phyloP scores from a whole-genome alignment of 331 rosid genomes.

The Pyrus hybrid region DNA sequence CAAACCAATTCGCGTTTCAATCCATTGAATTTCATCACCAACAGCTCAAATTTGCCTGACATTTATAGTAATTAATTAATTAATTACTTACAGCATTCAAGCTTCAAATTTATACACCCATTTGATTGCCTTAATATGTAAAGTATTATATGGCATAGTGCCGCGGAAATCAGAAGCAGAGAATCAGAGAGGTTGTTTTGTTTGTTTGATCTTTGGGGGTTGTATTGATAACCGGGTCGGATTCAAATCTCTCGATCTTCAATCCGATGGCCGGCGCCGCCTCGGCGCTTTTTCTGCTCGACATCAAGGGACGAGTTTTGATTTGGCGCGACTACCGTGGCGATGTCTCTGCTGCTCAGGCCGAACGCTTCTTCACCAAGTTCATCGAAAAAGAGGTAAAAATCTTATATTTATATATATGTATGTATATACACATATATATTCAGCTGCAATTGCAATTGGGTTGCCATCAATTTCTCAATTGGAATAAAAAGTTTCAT shows the following conservation, averaged over 20 bases:
- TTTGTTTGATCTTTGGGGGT: background rate
- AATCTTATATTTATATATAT: no score
- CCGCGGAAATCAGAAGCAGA: background rate
- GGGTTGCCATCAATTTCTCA: background rate
- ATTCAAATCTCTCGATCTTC: conserved; percentile 2
- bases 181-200: background rate
- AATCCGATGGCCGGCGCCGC: conserved; percentile 35
- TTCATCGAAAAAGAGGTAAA: conserved; percentile 28
- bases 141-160: background rate
- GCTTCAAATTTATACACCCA: background rate
- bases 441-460: background rate
- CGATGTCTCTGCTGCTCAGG: conserved; percentile 29
- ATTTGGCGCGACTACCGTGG: conserved; percentile 41
- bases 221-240: background rate
- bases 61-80: background rate
- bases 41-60: background rate
- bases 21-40: background rate
- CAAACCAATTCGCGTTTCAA: no score
- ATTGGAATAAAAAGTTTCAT: background rate
- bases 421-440: background rate
- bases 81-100: background rate
- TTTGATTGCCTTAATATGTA: background rate
- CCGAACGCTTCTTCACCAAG: conserved; percentile 38
- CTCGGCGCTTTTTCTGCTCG: conserved; percentile 31
- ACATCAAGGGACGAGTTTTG: conserved; percentile 32